A percentile compares a stretch with the other conserved stretches of the same genome.
Evolutionary conservation across 1,139 yeast species (phyloP).

Genomic region (Pichia terricola): DNA sequence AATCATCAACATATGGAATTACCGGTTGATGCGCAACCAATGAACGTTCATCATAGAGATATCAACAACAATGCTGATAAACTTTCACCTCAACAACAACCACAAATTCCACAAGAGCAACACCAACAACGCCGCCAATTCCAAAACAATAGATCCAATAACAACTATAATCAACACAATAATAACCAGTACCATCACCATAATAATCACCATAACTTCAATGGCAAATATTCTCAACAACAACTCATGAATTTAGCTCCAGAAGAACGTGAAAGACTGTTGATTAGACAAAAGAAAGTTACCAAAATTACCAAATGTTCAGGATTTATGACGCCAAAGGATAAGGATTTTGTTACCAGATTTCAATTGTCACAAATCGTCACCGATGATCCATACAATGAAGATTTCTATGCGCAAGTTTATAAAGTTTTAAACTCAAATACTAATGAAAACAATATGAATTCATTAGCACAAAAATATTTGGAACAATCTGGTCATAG

Average conservation of each 20-base stretch:
- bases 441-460: constrained; percentile 27
- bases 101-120: no score
- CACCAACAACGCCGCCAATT: background rate
- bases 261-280: constrained; percentile 47
- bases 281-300: constrained; percentile 70
- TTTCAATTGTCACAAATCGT: constrained; percentile 93
- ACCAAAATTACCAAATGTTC: constrained; percentile 73
- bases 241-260: constrained; percentile 31
- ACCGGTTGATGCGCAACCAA: background rate
- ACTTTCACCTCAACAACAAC: no score
- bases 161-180: constrained; percentile 15
- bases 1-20: background rate
- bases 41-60: constrained; percentile 1
- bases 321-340: constrained; percentile 95
- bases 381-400: constrained; percentile 94
- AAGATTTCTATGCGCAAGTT: constrained; percentile 93
- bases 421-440: constrained; percentile 64
- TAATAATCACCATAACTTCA: constrained; percentile 11
- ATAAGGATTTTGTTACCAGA: constrained; percentile 89
- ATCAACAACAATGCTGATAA: background rate
- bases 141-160: constrained; percentile 10
- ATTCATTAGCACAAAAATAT: constrained; percentile 88
- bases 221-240: constrained; percentile 21
- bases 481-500: constrained; percentile 89
- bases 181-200: constrained; percentile 11